Percentiles rank a stretch among this genome's conserved stretches.
These are phyloP conservation scores for Alternaria longipes DNA, from an alignment of 2,329 filamentous ascomycete genomes.

Conservation along the genomic window DNA sequence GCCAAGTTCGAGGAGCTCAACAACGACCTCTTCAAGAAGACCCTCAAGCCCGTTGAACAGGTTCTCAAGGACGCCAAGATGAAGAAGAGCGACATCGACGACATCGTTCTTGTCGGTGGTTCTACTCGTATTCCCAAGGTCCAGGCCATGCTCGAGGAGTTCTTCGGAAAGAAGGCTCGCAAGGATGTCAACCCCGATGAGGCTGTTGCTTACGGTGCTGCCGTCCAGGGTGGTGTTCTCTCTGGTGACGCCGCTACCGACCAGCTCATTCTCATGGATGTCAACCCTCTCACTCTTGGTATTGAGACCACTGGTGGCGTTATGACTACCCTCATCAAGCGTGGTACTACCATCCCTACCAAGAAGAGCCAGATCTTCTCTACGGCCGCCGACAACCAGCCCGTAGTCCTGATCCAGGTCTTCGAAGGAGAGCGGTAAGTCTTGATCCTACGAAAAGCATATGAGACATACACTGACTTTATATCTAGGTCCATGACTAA, in stretches of 20 bases:
- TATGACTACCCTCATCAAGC: constrained; percentile 96
- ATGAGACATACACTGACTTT: too few relatives aligned
- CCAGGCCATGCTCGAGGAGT: constrained; percentile 92
- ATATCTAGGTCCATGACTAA: background rate
- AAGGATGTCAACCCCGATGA: constrained; percentile 99
- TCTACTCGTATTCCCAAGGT: constrained; percentile 99
- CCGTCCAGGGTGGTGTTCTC: constrained; percentile 95
- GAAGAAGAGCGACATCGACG: constrained; percentile 93
- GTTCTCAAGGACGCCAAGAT: constrained; percentile 98
- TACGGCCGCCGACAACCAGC: constrained; percentile 95
- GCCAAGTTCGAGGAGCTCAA: constrained; percentile 99
- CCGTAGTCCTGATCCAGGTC: constrained; percentile 93
- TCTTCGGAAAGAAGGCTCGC: constrained; percentile 96
- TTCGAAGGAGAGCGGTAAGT: constrained; percentile 84
- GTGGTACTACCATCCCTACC: constrained; percentile 93
- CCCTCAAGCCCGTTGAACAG: constrained; percentile 97
- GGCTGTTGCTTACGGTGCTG: constrained; percentile 96
- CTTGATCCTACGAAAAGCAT: too few relatives aligned
- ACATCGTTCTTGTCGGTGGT: constrained; percentile 97
- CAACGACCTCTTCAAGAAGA: constrained; percentile 99
- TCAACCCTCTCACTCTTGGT: constrained; percentile 94
- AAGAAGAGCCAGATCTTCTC: constrained; percentile 99
- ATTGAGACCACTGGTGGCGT: constrained; percentile 98
- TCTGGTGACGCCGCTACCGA: constrained; percentile 83
- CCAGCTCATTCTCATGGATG: constrained; percentile 87